phyloP scores from a whole-genome alignment of 306 rosid species.

The Prunus campanulata region DNA sequence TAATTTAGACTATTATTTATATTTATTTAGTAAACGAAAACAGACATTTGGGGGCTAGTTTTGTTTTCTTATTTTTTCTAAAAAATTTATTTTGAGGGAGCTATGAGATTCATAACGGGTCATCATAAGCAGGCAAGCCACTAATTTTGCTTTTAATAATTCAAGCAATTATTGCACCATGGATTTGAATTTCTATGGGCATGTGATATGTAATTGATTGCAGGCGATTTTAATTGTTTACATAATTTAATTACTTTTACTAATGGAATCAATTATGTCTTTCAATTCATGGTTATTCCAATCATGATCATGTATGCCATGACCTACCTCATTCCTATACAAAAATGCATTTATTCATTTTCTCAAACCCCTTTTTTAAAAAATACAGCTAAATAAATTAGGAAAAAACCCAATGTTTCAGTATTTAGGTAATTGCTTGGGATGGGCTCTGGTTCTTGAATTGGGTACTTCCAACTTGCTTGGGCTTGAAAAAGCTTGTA shows the following conservation, averaged over 20 bases:
- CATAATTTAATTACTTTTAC: neutral
- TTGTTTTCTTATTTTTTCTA: no score
- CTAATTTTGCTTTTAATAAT: neutral
- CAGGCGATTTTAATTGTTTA: neutral
- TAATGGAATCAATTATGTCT: neutral
- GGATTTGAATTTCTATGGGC: neutral
- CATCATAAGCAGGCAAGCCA: no score
- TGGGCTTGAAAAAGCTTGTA: neutral
- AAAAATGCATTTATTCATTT: no score
- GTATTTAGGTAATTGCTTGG: neutral
- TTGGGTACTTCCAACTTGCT: neutral
- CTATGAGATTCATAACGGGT: no score
- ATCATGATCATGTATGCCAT: neutral
- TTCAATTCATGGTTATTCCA: neutral
- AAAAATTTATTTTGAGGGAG: no score
- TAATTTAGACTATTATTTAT: no score
- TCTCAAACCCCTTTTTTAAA: no score
- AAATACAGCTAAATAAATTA: no score
- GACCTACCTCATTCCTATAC: no score
- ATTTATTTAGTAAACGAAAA: no score
- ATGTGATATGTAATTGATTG: slow-evolving; percentile 13
- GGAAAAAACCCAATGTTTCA: no score
- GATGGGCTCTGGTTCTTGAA: neutral
- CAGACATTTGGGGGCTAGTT: no score
- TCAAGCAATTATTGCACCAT: slow-evolving; percentile 5